Percentiles rank a stretch among this genome's conserved stretches.
These are phyloP conservation scores for Xylariomycetidae sp. DNA, from an alignment of 2,329 filamentous ascomycete species.

Conservation along the genomic window DNA sequence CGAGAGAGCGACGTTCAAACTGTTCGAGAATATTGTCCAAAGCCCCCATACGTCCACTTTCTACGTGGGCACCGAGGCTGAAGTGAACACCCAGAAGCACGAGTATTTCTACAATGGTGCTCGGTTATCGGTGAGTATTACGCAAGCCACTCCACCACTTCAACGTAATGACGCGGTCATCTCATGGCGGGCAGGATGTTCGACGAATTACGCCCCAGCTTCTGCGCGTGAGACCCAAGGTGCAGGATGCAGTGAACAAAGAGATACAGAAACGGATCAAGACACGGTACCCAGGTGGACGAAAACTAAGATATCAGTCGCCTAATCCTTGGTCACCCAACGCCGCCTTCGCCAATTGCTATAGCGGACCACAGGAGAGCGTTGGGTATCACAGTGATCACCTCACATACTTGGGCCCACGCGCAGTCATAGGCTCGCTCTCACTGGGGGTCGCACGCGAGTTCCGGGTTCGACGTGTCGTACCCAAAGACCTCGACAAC, in stretches of 20 bases:
- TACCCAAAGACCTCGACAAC: slow-evolving; percentile 50
- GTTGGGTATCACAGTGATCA: slow-evolving; percentile 94
- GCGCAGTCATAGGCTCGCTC: slow-evolving; percentile 81
- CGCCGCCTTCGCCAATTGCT: slow-evolving; percentile 92
- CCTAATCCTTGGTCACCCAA: slow-evolving; percentile 73
- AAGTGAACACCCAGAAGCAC: slow-evolving; percentile 62
- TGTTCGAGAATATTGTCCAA: slow-evolving; percentile 82
- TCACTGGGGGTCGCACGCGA: slow-evolving; percentile 89
- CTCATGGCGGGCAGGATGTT: slow-evolving; percentile 63
- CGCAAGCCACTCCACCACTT: no score
- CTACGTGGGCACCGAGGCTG: slow-evolving; percentile 70
- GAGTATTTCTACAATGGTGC: slow-evolving; percentile 85
- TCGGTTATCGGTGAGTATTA: slow-evolving; percentile 49
- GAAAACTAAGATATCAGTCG: slow-evolving; percentile 74
- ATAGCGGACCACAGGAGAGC: slow-evolving; percentile 70
- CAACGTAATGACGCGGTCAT: no score
- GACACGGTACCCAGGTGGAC: slow-evolving; percentile 58
- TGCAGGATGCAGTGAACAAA: slow-evolving; percentile 69
- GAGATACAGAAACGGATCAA: slow-evolving; percentile 69
- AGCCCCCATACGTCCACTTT: slow-evolving; percentile 81
- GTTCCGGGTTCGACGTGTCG: slow-evolving; percentile 76
- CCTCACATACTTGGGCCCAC: slow-evolving; percentile 85
- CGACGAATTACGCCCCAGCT: slow-evolving; percentile 72
- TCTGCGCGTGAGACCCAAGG: slow-evolving; percentile 58
- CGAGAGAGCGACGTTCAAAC: slow-evolving; percentile 66